Conservation (phyloP, 805 yeast species). For the Cyberlindnera veronae region DNA sequence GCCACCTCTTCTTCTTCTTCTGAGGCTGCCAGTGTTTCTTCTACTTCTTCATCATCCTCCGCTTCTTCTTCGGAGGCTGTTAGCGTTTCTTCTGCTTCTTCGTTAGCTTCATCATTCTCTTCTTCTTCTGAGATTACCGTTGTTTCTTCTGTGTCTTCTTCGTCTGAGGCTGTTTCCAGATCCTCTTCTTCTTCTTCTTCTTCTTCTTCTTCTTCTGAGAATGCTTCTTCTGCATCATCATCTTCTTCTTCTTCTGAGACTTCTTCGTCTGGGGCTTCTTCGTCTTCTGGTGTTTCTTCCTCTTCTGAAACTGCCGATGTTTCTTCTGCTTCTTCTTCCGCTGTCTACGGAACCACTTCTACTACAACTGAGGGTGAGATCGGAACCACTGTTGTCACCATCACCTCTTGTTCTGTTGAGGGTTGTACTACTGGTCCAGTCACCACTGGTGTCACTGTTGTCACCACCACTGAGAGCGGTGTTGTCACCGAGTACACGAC, state of each 20-base stretch:
- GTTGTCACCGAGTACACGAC: slow-evolving; percentile 30
- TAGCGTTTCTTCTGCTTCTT: neutral
- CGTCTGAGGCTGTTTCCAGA: too few species aligned
- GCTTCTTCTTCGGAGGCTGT: too few species aligned
- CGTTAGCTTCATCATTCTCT: slow-evolving; percentile 1
- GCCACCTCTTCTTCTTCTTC: neutral
- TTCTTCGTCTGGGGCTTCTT: neutral
- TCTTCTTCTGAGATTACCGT: slow-evolving; percentile 1
- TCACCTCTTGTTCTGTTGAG: slow-evolving; percentile 3
- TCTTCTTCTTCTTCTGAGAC: too few species aligned
- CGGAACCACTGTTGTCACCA: slow-evolving; percentile 9
- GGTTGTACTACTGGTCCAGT: neutral
- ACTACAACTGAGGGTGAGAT: too few species aligned
- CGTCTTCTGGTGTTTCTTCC: slow-evolving; percentile 2
- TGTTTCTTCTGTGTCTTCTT: slow-evolving; percentile 1
- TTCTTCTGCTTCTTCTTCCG: slow-evolving; percentile 1
- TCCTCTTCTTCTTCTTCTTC: too few species aligned
- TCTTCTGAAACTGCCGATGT: neutral
- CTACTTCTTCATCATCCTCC: too few species aligned
- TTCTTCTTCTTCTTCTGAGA: too few species aligned
- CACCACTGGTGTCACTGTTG: slow-evolving; percentile 1
- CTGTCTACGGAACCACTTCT: slow-evolving; percentile 10
- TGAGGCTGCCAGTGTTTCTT: neutral
- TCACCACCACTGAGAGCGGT: neutral
- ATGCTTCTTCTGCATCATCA: too few species aligned